These are phyloP conservation scores for Cylindrotheca closterium DNA, from an alignment of 108 stramenopile species.

Conservation along the genomic window DNA sequence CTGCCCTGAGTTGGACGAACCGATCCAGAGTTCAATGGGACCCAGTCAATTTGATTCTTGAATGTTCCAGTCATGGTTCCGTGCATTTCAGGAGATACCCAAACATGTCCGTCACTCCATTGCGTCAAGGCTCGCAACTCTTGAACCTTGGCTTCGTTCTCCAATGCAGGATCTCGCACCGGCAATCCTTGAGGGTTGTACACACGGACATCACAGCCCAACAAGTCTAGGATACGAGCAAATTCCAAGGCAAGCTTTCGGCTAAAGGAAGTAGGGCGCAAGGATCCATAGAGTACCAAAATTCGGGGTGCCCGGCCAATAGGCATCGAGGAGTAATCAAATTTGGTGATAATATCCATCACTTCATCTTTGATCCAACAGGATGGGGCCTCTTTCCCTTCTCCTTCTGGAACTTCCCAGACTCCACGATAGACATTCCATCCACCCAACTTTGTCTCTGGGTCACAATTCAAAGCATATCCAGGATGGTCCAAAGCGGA, in stretches of 20 bases:
- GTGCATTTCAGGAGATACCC: conserved; percentile 69
- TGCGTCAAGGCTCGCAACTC: conserved; percentile 59
- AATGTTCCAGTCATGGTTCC: conserved; percentile 62
- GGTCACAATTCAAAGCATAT: conserved; percentile 40
- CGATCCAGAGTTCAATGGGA: conserved; percentile 63
- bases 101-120: conserved; percentile 68
- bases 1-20: conserved; percentile 61
- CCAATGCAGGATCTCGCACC: conserved; percentile 55
- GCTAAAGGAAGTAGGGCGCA: conserved; percentile 46
- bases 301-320: conserved; percentile 50
- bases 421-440: conserved; percentile 48
- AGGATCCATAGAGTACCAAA: conserved; percentile 55
- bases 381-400: background rate
- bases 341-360: conserved; percentile 32
- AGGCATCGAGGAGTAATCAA: conserved; percentile 40
- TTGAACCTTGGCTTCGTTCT: conserved; percentile 52
- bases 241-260: conserved; percentile 48
- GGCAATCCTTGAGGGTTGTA: conserved; percentile 61
- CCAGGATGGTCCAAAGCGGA: conserved; percentile 38
- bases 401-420: conserved; percentile 11
- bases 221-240: conserved; percentile 49
- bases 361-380: conserved; percentile 46
- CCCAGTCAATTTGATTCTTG: conserved; percentile 80
- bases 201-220: conserved; percentile 62
- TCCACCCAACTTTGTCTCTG: conserved; percentile 36